A percentile compares a stretch with the other conserved stretches of the same genome.
Conservation (phyloP, 2,329 filamentous ascomycete species). For the Didymella exigua region DNA sequence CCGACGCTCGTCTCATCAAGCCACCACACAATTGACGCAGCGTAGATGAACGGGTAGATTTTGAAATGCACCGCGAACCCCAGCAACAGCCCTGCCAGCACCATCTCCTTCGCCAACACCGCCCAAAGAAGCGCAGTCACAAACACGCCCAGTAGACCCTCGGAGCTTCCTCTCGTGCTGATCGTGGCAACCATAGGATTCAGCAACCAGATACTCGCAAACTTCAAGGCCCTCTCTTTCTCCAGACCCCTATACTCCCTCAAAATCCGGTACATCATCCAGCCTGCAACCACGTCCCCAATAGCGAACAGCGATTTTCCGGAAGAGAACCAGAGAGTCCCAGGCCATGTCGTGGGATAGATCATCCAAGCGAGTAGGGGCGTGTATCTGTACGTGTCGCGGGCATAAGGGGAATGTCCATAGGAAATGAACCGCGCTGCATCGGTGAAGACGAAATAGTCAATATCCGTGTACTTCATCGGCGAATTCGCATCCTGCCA, state of each 20-base stretch:
- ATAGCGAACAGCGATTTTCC: constrained; percentile 87
- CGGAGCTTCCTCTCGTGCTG: constrained; percentile 90
- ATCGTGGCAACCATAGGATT: constrained; percentile 99
- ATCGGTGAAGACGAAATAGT: constrained; percentile 98
- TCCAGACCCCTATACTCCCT: constrained; percentile 43
- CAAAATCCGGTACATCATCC: constrained; percentile 69
- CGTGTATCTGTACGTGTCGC: constrained; percentile 97
- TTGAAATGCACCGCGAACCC: constrained; percentile 94
- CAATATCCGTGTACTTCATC: constrained; percentile 97
- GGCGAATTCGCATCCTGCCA: constrained; percentile 92
- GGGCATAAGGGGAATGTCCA: constrained; percentile 77
- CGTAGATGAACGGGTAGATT: constrained; percentile 98
- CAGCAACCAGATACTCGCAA: constrained; percentile 86
- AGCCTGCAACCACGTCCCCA: constrained; percentile 84
- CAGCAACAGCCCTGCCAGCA: constrained; percentile 73
- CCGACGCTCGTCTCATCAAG: constrained; percentile 63
- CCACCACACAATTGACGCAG: constrained; percentile 79
- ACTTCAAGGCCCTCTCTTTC: constrained; percentile 66
- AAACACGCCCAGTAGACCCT: constrained; percentile 85
- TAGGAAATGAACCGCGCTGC: constrained; percentile 76
- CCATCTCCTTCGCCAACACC: constrained; percentile 65
- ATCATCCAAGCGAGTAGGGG: constrained; percentile 91
- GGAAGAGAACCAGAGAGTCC: constrained; percentile 72
- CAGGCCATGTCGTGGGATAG: constrained; percentile 72
- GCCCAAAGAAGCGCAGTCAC: constrained; percentile 86